These are phyloP conservation scores for Paradendryphiella salina DNA, from an alignment of 2,329 filamentous ascomycete species.

Conservation along the genomic window DNA sequence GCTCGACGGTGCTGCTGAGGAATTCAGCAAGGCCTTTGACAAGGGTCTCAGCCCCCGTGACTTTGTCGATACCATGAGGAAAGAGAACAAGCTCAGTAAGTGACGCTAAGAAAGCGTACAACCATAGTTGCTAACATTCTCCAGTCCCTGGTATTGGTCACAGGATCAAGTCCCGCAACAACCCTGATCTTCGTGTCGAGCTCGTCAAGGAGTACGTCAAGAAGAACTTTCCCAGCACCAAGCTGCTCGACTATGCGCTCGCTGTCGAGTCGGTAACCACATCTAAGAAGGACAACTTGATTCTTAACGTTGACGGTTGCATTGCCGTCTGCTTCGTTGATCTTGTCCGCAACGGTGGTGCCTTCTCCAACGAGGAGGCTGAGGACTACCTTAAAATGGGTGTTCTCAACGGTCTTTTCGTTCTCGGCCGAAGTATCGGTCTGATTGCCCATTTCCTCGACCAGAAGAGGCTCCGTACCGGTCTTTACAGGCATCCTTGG, in stretches of 20 bases:
- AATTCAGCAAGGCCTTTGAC: slow-evolving; percentile 98
- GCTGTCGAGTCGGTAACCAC: slow-evolving; percentile 98
- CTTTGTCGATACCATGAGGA: slow-evolving; percentile 98
- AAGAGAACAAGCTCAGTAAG: slow-evolving; percentile 97
- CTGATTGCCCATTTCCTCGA: slow-evolving; percentile 99
- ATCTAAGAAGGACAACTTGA: slow-evolving; percentile 99
- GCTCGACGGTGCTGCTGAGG: slow-evolving; percentile 94
- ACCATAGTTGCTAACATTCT: slow-evolving; percentile 19
- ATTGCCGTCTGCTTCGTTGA: slow-evolving; percentile 99
- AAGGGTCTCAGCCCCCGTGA: slow-evolving; percentile 98
- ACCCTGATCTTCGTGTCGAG: slow-evolving; percentile 99
- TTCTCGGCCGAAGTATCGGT: slow-evolving; percentile 95
- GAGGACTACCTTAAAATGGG: slow-evolving; percentile 99
- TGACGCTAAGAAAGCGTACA: slow-evolving; percentile 16
- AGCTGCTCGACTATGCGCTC: slow-evolving; percentile 97
- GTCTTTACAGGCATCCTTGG: slow-evolving; percentile 97
- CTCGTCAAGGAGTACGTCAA: slow-evolving; percentile 98
- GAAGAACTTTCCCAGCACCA: slow-evolving; percentile 96
- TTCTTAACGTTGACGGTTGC: slow-evolving; percentile 97
- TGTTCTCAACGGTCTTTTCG: slow-evolving; percentile 99
- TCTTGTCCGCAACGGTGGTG: slow-evolving; percentile 94
- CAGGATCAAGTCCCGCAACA: slow-evolving; percentile 99
- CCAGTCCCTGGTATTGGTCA: slow-evolving; percentile 93
- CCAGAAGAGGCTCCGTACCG: slow-evolving; percentile 98
- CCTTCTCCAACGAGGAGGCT: slow-evolving; percentile 92